Base-by-base conservation (phyloP, 1,284 basidiomycete species). In the Porphyrellus sp. region DNA sequence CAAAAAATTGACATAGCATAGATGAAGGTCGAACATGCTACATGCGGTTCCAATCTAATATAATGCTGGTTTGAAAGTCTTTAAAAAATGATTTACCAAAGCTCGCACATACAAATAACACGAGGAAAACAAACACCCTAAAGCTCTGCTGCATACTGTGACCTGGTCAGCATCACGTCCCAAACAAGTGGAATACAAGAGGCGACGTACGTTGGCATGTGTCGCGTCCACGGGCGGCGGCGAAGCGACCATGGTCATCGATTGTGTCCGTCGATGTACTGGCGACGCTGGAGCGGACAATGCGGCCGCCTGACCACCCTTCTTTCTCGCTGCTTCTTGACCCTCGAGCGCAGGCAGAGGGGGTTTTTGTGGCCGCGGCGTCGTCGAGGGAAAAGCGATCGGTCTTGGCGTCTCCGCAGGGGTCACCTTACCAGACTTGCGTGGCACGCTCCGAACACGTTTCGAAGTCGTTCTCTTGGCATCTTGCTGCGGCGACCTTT, bases 71-170 rank as follows among this genome's bases (percentile, higher is more conserved):
- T 18, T 23, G 6, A 6, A 8, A 13, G 15, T 12, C 3, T 9
- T 7, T 16, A 18, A 38, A 41, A 51, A 44, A 39, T 38, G 44
- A 49, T 41, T 41, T 41, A 54, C 43, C 46, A 53, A 49, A 27
- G 28, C 11, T 42, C 21, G 28, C 45, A 40, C 23, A 51, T 50
- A 49, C 24, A 40, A 33, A 46, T 39, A 44, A 21, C 27, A 39
- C 40, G 46, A 13, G 23, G 39, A 40, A 46, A 13, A 21, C 42
- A 40, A 42, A 43, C 31, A 51, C 1, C 20, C 45, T 64, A 64
- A 30, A 64, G 55, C 38, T 64, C 63, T 37, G 63, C 65, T 46
- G 63, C 65, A 33, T 64, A 64, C 63, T 64, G 46, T 8, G 33
- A 6, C 15, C 28, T 3, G 13, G 44, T 64, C 7, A 59, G 48